Evolutionary conservation across 148 eudicot genomes (phyloP), one percentile per base, ranked within the genome.

Genomic region (Fagopyrum homotropicum): DNA sequence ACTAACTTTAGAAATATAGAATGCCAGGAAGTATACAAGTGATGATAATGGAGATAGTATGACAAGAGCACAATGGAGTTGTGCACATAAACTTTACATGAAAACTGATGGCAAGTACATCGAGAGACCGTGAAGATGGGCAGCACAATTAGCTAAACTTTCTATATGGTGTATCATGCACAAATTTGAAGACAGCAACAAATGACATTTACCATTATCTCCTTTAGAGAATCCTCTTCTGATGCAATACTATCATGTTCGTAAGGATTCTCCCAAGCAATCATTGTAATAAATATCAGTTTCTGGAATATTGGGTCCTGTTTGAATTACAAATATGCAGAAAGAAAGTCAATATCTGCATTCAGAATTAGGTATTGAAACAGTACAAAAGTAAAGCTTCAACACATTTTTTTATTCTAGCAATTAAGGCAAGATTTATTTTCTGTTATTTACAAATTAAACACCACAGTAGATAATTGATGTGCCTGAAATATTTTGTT

Each of bases 201-300:
- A 43, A 45, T 75, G 40, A 48, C 22, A 46, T 12, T 45, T 48
- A 44, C 52, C 49, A 35, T 56, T 17, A 56, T 54, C 49, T 19
- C 96, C 92, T 88, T 80, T 45, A 93, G 80, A 78, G 88, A 84
- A 78, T 85, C 79, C 74, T 77, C 88, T 72, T 81, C 90, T 63
- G 85, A 80, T 57, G 76, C 78, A 61, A 2, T 35, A 1, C 79
- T 78, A 78, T 49, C 82, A 26, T 73, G 80, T 56, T 80, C 75
- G 77, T 85, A 80, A 68, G 98, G 98, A 75, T 85, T 84, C 89
- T 93, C 92, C 98, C 98, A 93, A 22, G 88, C 98, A 80, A 93
- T 90, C 98, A 93, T 91, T 48, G 94, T 93, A 26, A 89, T 77
- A 77, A 87, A 93, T 72, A 89, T 82, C 79, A 93, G 83, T 75